Evolutionary conservation across 139 green algal genomes (phyloP).

Genomic region (Marvania coccoides): DNA sequence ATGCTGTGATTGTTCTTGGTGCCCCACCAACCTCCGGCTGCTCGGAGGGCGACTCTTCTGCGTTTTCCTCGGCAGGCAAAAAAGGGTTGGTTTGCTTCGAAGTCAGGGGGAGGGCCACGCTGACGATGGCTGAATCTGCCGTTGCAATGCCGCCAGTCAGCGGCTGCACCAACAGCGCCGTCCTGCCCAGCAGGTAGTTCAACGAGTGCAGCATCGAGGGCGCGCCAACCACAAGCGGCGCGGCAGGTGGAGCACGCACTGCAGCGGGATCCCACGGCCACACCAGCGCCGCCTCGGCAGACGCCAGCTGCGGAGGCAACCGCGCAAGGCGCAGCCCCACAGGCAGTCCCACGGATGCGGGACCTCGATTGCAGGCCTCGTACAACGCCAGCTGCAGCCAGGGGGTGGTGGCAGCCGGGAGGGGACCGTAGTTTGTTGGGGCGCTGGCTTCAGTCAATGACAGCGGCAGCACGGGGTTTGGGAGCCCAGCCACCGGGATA

Average conservation of each 20-base stretch:
- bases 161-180: constrained; percentile 70
- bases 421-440: constrained; percentile 59
- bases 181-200: constrained; percentile 59
- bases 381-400: constrained; percentile 77
- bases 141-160: constrained; percentile 6
- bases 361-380: constrained; percentile 33
- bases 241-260: constrained; percentile 20
- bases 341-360: constrained; percentile 50
- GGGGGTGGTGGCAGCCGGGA: constrained; percentile 42
- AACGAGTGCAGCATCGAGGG: constrained; percentile 59
- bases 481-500: constrained; percentile 61
- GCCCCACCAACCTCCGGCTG: no score
- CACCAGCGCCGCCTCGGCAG: constrained; percentile 47
- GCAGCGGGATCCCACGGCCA: constrained; percentile 54
- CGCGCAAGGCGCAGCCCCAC: constrained; percentile 55
- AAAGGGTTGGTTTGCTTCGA: no score
- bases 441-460: constrained; percentile 8
- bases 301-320: constrained; percentile 42
- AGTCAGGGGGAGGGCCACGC: constrained; percentile 50
- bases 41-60: no score
- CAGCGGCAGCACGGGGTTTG: constrained; percentile 57
- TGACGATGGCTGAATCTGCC: background rate
- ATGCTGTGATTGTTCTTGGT: no score
- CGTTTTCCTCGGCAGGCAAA: no score
- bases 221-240: constrained; percentile 37